Conservation (phyloP, 2,329 filamentous ascomycete genomes). For the Colletotrichum sp. region DNA sequence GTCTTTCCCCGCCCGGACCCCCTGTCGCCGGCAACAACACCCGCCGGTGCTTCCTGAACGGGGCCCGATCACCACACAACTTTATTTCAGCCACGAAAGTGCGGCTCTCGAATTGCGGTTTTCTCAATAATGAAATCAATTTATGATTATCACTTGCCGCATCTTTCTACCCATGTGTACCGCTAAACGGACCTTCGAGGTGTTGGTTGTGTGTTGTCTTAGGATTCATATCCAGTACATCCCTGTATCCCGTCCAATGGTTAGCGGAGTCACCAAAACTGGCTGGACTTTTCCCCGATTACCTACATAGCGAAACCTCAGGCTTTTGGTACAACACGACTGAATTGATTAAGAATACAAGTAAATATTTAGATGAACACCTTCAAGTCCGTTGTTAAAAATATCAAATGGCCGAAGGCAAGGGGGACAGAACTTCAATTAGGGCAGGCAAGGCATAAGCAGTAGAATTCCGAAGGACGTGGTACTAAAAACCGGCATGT, state of each 20-base stretch:
- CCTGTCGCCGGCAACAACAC: background rate
- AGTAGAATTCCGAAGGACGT: background rate
- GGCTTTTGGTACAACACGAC: background rate
- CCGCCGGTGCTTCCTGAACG: background rate
- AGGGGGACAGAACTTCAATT: background rate
- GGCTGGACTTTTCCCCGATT: background rate
- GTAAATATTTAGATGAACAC: background rate
- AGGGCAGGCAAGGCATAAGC: background rate
- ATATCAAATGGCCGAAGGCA: background rate
- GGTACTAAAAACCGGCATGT: background rate
- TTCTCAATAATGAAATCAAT: background rate
- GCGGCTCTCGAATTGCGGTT: background rate
- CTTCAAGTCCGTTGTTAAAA: background rate
- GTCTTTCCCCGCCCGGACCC: constrained; percentile 1
- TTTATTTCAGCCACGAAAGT: background rate
- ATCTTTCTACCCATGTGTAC: background rate
- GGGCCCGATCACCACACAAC: background rate
- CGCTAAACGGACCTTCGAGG: background rate
- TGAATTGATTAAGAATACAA: background rate
- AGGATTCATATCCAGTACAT: background rate
- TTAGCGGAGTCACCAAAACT: background rate
- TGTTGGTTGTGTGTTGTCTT: background rate
- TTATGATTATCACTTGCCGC: background rate
- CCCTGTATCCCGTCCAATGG: background rate
- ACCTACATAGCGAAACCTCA: background rate